phyloP scores from a whole-genome alignment of 106 monocot genomes.

The Apostasia ramifera region DNA sequence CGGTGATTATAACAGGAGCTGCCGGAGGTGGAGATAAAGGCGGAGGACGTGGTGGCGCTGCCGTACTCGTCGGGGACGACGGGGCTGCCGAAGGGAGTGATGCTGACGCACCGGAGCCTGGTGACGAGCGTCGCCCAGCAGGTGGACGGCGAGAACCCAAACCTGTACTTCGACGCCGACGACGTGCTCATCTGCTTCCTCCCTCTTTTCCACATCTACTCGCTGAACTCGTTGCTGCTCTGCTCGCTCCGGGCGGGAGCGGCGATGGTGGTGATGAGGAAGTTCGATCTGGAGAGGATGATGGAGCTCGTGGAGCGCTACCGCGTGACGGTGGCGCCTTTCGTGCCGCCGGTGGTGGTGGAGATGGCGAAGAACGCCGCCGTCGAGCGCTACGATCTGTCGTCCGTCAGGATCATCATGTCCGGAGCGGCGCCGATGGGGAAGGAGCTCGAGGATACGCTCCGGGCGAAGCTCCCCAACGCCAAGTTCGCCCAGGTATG shows the following conservation, averaged over 20 bases:
- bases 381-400: constrained; percentile 46
- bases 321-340: constrained; percentile 49
- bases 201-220: constrained; percentile 83
- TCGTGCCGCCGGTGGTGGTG: constrained; percentile 74
- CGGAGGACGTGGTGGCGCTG: constrained; percentile 76
- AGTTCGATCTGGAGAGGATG: constrained; percentile 49
- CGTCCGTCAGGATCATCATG: constrained; percentile 49
- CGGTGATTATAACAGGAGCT: neutral
- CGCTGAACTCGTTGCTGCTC: constrained; percentile 64
- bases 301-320: constrained; percentile 61
- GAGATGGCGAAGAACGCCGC: constrained; percentile 45
- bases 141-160: constrained; percentile 80
- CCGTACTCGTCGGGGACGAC: constrained; percentile 92
- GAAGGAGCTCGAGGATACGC: constrained; percentile 60
- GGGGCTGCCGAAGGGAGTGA: constrained; percentile 86
- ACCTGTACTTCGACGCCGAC: constrained; percentile 33
- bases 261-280: constrained; percentile 55
- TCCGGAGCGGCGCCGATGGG: constrained; percentile 90
- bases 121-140: constrained; percentile 74
- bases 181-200: constrained; percentile 74
- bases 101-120: constrained; percentile 70
- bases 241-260: constrained; percentile 57
- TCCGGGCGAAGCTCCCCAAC: constrained; percentile 51
- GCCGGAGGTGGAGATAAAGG: constrained; percentile 33
- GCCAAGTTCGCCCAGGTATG: constrained; percentile 66